Conservation (phyloP, 164 flowering plant species). For the Nymphaea thermarum region DNA sequence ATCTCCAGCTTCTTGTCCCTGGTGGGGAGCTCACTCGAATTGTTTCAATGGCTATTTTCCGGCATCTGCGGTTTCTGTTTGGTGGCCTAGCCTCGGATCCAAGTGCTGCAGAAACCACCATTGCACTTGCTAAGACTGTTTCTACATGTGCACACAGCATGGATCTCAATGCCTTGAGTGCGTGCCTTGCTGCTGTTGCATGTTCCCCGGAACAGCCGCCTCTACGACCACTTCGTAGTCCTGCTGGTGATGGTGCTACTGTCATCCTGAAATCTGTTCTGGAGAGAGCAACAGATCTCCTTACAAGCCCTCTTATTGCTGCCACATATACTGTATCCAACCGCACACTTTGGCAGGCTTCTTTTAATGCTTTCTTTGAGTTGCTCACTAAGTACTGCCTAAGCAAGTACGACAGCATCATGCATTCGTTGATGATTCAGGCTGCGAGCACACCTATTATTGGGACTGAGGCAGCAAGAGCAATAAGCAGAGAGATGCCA, state of each 20-base stretch:
- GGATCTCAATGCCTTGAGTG: conserved; percentile 60
- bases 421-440: conserved; percentile 23
- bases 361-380: conserved; percentile 43
- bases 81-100: conserved; percentile 41
- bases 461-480: conserved; percentile 27
- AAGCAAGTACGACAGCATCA: conserved; percentile 36
- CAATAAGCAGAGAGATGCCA: conserved; percentile 44
- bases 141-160: conserved; percentile 30
- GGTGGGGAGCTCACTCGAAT: conserved; percentile 39
- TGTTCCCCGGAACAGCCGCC: conserved; percentile 75
- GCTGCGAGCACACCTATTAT: neutral
- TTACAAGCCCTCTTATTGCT: conserved; percentile 28
- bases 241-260: conserved; percentile 58
- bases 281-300: conserved; percentile 42
- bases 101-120: conserved; percentile 29
- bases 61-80: conserved; percentile 51
- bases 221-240: conserved; percentile 47
- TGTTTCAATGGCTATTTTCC: conserved; percentile 62
- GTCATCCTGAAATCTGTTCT: conserved; percentile 35
- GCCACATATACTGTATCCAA: conserved; percentile 19
- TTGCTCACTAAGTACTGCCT: conserved; percentile 52
- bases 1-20: conserved; percentile 37
- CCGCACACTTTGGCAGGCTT: conserved; percentile 53
- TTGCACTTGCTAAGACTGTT: conserved; percentile 31
- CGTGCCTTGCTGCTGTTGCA: conserved; percentile 62